These are phyloP conservation scores for Jackrogersella multiformis DNA, from an alignment of 495 filamentous ascomycete genomes.

Conservation along the genomic window DNA sequence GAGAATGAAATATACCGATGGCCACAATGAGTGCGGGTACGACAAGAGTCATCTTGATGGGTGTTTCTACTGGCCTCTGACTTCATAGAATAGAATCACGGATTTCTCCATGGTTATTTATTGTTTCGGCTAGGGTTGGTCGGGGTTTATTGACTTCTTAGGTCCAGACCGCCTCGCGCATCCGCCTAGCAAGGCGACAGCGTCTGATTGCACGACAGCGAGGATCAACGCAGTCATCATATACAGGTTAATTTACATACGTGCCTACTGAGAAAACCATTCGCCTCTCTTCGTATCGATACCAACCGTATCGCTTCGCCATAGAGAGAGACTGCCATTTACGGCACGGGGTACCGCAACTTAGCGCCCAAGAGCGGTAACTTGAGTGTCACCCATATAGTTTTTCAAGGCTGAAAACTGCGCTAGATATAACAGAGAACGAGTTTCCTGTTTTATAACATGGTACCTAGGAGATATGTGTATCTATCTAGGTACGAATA, in stretches of 20 bases:
- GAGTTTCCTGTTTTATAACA: no score
- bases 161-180: background rate
- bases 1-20: background rate
- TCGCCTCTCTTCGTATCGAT: background rate
- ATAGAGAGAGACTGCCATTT: background rate
- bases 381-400: background rate
- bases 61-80: no score
- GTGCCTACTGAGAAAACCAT: background rate
- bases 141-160: no score
- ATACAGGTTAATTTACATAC: background rate
- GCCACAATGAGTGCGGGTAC: background rate
- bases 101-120: background rate
- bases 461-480: no score
- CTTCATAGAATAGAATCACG: no score
- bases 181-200: background rate
- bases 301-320: background rate
- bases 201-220: background rate
- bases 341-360: background rate
- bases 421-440: no score
- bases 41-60: no score
- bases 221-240: background rate
- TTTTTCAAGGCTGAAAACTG: no score
- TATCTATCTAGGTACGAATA: no score
- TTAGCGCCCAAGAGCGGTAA: background rate
- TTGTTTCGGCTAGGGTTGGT: background rate